These are phyloP conservation scores for Aspergillus cristatus DNA, from an alignment of 495 filamentous ascomycete genomes.

Conservation along the genomic window DNA sequence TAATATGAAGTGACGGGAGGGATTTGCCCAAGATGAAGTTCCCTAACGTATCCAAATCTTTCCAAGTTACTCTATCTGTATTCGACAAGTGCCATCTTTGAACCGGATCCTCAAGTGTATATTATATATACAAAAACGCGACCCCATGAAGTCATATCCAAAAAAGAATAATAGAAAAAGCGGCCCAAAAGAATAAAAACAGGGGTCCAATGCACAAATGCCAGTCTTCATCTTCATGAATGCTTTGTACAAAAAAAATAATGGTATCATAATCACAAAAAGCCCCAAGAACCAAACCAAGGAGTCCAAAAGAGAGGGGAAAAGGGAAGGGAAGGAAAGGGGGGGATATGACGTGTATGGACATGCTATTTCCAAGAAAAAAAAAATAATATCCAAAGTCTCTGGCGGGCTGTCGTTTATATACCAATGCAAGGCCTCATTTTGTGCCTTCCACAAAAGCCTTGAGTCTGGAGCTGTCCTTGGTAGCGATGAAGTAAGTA, in stretches of 20 bases:
- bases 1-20: too few species aligned
- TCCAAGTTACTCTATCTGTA: too few species aligned
- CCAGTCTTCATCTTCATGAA: neutral
- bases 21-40: too few species aligned
- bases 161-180: neutral
- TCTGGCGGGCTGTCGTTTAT: too few species aligned
- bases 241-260: constrained; percentile 8
- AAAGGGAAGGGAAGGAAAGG: too few species aligned
- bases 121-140: constrained; percentile 1
- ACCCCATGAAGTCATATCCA: neutral
- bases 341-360: too few species aligned
- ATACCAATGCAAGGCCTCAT: constrained; percentile 8
- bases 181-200: neutral
- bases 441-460: constrained; percentile 33
- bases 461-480: constrained; percentile 53
- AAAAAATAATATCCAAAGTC: constrained; percentile 16
- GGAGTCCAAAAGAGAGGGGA: constrained; percentile 1
- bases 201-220: too few species aligned
- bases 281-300: constrained; percentile 1
- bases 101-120: too few species aligned
- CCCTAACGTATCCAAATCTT: too few species aligned
- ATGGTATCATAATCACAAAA: constrained; percentile 14
- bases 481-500: constrained; percentile 79
- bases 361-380: constrained; percentile 12
- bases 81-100: too few species aligned